Evolutionary conservation across 257 asterid species (phyloP).

Genomic region (Primulina tabacum): DNA sequence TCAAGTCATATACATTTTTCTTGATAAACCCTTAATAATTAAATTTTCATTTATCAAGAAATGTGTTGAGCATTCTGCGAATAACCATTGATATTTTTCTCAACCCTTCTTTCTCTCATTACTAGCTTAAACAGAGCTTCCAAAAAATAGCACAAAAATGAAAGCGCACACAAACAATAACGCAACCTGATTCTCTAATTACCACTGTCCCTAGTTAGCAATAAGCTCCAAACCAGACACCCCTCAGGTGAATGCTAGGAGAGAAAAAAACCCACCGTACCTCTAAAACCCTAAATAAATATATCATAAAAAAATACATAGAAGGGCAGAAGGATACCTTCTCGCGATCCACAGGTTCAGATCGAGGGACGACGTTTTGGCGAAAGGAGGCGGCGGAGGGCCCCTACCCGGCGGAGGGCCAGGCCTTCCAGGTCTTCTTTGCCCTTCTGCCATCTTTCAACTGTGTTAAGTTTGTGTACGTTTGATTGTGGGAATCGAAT

Average conservation of each 20-base stretch:
- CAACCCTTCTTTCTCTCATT: background rate
- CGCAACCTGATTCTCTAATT: background rate
- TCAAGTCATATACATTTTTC: background rate
- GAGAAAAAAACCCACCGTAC: background rate
- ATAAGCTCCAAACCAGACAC: background rate
- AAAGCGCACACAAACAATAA: too few relatives aligned
- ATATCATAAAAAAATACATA: background rate
- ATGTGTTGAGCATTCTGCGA: background rate
- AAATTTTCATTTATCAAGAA: too few relatives aligned
- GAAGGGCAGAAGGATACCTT: slow-evolving; percentile 40
- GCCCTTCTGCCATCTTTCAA: slow-evolving; percentile 53
- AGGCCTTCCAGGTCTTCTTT: slow-evolving; percentile 54
- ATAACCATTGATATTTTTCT: background rate
- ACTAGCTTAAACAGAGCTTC: background rate
- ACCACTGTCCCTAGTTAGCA: background rate
- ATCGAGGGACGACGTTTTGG: slow-evolving; percentile 43
- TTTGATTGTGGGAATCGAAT: too few relatives aligned
- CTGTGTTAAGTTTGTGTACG: background rate
- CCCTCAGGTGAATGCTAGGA: background rate
- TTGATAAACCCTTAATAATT: background rate
- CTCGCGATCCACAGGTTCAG: slow-evolving; percentile 70
- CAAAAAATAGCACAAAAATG: background rate
- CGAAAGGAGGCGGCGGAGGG: slow-evolving; percentile 46
- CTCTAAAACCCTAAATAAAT: slow-evolving; percentile 14
- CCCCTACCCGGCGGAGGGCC: slow-evolving; percentile 58